A percentile compares a stretch with the other conserved stretches of the same genome.
phyloP scores from a whole-genome alignment of 164 flowering plant species.

The Berberis thunbergii region DNA sequence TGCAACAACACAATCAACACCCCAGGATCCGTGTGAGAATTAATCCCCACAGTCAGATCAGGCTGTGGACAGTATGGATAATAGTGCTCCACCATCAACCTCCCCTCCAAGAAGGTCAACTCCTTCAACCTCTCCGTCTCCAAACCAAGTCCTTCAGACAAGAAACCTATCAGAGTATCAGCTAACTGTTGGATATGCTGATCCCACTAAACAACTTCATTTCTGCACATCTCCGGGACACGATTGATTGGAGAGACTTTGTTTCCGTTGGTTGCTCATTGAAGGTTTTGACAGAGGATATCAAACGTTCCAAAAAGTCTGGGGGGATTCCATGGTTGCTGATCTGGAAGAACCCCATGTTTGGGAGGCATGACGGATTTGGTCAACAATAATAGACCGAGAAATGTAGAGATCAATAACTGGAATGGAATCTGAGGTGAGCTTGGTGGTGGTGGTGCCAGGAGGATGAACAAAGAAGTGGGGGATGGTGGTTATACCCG shows the following conservation, averaged over 20 bases:
- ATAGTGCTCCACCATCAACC: slow-evolving; percentile 6
- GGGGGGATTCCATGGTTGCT: slow-evolving; percentile 37
- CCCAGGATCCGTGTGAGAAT: slow-evolving; percentile 16
- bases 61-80: slow-evolving; percentile 22
- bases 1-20: slow-evolving; percentile 16
- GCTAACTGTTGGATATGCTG: not conserved
- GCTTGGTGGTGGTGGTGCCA: slow-evolving; percentile 3
- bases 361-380: slow-evolving; percentile 26
- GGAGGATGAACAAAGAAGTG: slow-evolving; percentile 50
- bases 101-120: not conserved
- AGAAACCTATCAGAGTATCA: slow-evolving; percentile 5
- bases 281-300: slow-evolving; percentile 27
- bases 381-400: slow-evolving; percentile 20
- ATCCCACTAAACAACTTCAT: slow-evolving; percentile 3
- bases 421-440: slow-evolving; percentile 14
- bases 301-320: slow-evolving; percentile 13
- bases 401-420: slow-evolving; percentile 33
- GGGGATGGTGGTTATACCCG: slow-evolving; percentile 49
- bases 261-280: slow-evolving; percentile 35
- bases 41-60: slow-evolving; percentile 13
- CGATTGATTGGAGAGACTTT: slow-evolving; percentile 13
- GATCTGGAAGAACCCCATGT: slow-evolving; percentile 50
- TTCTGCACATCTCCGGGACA: slow-evolving; percentile 13
- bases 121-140: slow-evolving; percentile 3
- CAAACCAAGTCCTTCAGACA: slow-evolving; percentile 12